Conservation (phyloP, 768 basidiomycete genomes). For the Crepidotus variabilis region DNA sequence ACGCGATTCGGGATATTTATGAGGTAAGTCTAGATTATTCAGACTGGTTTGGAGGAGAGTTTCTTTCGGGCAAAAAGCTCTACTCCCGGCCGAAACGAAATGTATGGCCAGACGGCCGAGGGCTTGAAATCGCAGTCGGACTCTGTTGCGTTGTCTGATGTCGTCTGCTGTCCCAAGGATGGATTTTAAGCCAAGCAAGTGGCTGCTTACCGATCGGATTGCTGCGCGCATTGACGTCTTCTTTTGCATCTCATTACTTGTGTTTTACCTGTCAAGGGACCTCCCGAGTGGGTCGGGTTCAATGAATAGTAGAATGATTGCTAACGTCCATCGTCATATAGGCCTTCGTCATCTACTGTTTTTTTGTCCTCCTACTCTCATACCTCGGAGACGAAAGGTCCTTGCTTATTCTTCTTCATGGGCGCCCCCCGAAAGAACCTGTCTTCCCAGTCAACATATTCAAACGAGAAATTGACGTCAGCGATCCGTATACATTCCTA, state of each 20-base stretch:
- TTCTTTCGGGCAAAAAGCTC: background rate
- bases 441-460: slow-evolving; percentile 86
- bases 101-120: background rate
- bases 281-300: background rate
- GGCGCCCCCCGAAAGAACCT: slow-evolving; percentile 82
- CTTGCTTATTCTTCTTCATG: slow-evolving; percentile 87
- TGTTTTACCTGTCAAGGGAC: too few species aligned
- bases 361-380: slow-evolving; percentile 77
- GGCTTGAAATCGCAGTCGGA: too few species aligned
- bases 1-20: slow-evolving; percentile 91
- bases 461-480: slow-evolving; percentile 83
- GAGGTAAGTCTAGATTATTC: slow-evolving; percentile 56
- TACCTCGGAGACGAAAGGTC: slow-evolving; percentile 94
- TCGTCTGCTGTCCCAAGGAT: too few species aligned
- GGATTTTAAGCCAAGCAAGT: too few species aligned
- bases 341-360: slow-evolving; percentile 95
- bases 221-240: too few species aligned
- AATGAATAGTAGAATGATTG: background rate
- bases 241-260: too few species aligned
- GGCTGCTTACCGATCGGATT: too few species aligned
- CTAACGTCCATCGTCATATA: slow-evolving; percentile 20
- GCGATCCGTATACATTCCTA: slow-evolving; percentile 92
- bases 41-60: background rate
- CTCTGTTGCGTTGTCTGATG: too few species aligned
- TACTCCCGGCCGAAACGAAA: background rate